These are phyloP conservation scores for Bipolaris sorokiniana DNA, from an alignment of 2,329 filamentous ascomycete genomes.

Conservation along the genomic window DNA sequence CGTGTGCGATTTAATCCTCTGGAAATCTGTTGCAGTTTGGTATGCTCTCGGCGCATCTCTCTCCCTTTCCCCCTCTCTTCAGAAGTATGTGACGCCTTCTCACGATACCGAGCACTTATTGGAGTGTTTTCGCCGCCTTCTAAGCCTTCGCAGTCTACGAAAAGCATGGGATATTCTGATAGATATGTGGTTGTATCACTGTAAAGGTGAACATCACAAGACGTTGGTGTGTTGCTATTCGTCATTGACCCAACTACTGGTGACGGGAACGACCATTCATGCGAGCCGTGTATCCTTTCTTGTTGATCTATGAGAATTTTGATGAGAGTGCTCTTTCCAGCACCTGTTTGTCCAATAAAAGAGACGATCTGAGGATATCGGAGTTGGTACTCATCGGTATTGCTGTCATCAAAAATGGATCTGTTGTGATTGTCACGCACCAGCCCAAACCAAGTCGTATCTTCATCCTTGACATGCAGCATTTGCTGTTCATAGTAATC, in stretches of 20 bases:
- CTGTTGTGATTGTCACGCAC: no score
- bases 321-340: conserved; percentile 59
- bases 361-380: neutral
- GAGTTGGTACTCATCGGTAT: no score
- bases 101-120: conserved; percentile 21
- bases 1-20: neutral
- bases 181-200: conserved; percentile 54
- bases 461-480: no score
- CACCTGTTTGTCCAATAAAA: conserved; percentile 21
- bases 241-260: conserved; percentile 18
- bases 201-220: conserved; percentile 53
- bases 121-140: conserved; percentile 56
- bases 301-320: conserved; percentile 53
- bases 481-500: no score
- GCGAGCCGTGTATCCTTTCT: conserved; percentile 6
- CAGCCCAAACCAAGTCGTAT: no score
- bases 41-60: no score
- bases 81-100: neutral
- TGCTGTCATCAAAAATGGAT: no score
- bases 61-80: no score
- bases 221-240: conserved; percentile 20
- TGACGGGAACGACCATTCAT: conserved; percentile 24
- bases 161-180: conserved; percentile 53
- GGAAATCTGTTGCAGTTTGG: neutral
- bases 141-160: conserved; percentile 61